Base-by-base conservation (phyloP, 805 yeast genomes). In the Myxozyma sirexii region DNA sequence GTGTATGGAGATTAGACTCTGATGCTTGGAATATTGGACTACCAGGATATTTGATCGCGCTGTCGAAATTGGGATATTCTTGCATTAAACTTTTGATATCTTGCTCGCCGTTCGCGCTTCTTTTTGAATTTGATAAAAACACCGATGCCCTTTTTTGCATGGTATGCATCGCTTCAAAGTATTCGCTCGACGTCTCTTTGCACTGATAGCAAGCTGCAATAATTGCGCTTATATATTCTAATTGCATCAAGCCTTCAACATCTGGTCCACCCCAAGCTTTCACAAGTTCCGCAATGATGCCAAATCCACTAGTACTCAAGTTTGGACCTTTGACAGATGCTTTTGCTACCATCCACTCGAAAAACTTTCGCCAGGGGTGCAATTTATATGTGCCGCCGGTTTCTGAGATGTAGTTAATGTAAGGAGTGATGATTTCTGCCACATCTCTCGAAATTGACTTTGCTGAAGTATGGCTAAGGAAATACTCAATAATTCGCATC, bases 361-460 rank as follows among this genome's bases (percentile, higher is more conserved):
- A 33, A 52, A 46, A 12, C 43, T 56, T 21, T 67, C 60, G 26
- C 66, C 65, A 43, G 51, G 61, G n/a, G 37, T 54, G 51, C 21
- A 37, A 3, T 44, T 45, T 10, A 62, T 55, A 67, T 68, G 68
- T 8, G 44, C 39, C 37, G 15, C 29, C 24, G 5, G 27, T 13
- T 19, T 27, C 37, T 3, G 45, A 44, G 19, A n/a, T 66, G 46
- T 64, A 71, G n/a, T 63, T 42, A 13, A 67, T 42, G 50, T 69
- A 74, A 3, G 77, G 76, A 23, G 68, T 46, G 4, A 70, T 58
- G 13, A 73, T 59, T 29, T 57, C 59, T n/a, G 59, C 59, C 5
- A 71, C 57, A 59, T 70, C 70, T 24, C 66, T 53, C 15, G 45
- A 56, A 41, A 73, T 44, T 21, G 63, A 35, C 35, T 46, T 26